Base-by-base conservation (phyloP, 495 filamentous ascomycete species). In the Annulohypoxylon bovei region DNA sequence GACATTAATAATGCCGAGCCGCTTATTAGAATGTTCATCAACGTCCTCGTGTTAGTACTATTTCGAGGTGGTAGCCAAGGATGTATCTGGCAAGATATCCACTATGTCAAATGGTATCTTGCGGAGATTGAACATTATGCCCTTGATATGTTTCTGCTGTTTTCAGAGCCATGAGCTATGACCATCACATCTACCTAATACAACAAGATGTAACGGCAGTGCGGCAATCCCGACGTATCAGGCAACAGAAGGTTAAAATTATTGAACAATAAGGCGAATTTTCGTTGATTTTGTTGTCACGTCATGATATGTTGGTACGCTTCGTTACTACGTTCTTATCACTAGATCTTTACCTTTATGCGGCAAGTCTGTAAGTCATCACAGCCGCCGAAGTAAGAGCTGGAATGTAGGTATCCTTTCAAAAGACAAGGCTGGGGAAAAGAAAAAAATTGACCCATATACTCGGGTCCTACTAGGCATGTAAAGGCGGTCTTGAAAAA, bases 201-300 rank as follows among this genome's bases (percentile, higher is more conserved):
- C 61, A 59, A 50, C 25, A 73, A 73, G 63, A 74, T 75, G 65
- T 72, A 78, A 79, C 77, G 71, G 70, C 70, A 70, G 57, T 50
- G 68, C 75, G 65, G 72, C 67, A 67, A 72, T 54, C 35, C 76
- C 72, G 49, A 54, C 42, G 53, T 63, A 67, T 66, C 60, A 55
- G 58, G 60, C 62, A 62, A 52, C 68, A 62, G 39, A 61, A 59
- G 44, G 33, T 6, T 23, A 42, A 57, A 55, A 28, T 56, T 52
- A 69, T 25, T 58, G 18, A 35, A 35, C 62, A 68, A 50, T 70
- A 56, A 42, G 35, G 28, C 46, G 20, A n/a, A 7, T 54, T 50
- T 39, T 63, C 32, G 30, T 47, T 68, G 25, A 47, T 63, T 39
- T 50, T 67, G 27, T 14, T 57, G 66, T 65, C 62, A 63, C 65